Evolutionary conservation across 1,284 basidiomycete genomes (phyloP).

Genomic region (Papiliotrema terrestris): DNA sequence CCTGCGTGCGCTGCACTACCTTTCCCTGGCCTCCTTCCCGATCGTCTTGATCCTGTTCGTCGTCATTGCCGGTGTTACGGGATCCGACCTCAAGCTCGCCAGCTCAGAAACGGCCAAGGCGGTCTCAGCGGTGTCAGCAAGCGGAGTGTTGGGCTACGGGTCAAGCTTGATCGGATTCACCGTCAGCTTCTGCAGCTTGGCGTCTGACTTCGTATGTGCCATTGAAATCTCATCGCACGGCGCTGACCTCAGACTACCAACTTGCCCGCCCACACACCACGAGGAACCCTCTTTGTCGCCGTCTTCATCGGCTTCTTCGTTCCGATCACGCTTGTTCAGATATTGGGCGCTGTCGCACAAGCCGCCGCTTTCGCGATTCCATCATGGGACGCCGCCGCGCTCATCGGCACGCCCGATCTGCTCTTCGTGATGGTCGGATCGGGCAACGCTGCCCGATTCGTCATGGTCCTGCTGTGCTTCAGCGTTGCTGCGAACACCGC

Average conservation of each 20-base stretch:
- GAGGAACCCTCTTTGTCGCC: constrained; percentile 58
- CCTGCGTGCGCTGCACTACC: constrained; percentile 49
- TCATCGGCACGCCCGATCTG: constrained; percentile 67
- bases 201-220: constrained; percentile 42
- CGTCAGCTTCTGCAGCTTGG: constrained; percentile 38
- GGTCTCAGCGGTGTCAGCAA: constrained; percentile 28
- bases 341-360: constrained; percentile 60
- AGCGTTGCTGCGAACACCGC: constrained; percentile 82
- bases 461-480: constrained; percentile 59
- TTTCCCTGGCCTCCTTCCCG: constrained; percentile 44
- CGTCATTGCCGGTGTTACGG: constrained; percentile 64
- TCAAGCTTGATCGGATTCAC: constrained; percentile 45
- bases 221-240: neutral
- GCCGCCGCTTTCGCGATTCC: constrained; percentile 60
- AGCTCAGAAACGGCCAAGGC: constrained; percentile 27
- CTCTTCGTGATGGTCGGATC: constrained; percentile 66
- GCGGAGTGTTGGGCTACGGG: constrained; percentile 40
- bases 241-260: constrained; percentile 39
- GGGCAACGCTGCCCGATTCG: constrained; percentile 74
- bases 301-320: constrained; percentile 71
- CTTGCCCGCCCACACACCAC: constrained; percentile 41
- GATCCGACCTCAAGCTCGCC: constrained; percentile 55
- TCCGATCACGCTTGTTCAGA: constrained; percentile 66
- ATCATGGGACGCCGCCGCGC: constrained; percentile 60
- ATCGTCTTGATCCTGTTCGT: constrained; percentile 66